Conservation (phyloP, 495 filamentous ascomycete genomes). For the Neurospora sp. region DNA sequence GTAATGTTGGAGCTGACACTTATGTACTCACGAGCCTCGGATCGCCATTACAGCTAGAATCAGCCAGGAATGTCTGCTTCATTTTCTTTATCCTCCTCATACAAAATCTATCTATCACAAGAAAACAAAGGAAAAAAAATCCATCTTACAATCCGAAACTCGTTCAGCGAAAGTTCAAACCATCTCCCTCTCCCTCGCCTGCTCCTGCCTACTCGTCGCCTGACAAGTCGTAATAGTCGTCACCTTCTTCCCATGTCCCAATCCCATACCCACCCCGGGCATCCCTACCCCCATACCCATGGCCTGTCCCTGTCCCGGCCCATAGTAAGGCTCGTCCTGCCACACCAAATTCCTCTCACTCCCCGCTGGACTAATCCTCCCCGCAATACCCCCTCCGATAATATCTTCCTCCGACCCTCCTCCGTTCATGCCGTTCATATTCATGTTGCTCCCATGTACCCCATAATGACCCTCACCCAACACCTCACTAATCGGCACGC, state of each 20-base stretch:
- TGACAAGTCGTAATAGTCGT: background rate
- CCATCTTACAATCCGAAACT: no score
- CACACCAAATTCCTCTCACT: slow-evolving; percentile 13
- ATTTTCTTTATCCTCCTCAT: no score
- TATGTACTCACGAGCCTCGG: no score
- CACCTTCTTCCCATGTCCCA: background rate
- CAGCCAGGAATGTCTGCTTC: no score
- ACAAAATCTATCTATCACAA: no score
- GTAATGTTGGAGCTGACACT: no score
- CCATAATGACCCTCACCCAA: background rate
- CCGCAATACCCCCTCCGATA: background rate
- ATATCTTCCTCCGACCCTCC: background rate
- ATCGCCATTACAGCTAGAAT: no score
- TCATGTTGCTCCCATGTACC: background rate
- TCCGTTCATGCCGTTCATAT: background rate
- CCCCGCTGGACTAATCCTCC: slow-evolving; percentile 7
- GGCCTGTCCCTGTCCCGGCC: no score
- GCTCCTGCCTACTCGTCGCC: background rate
- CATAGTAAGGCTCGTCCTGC: background rate
- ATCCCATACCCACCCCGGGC: background rate
- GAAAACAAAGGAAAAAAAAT: background rate
- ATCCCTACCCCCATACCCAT: no score
- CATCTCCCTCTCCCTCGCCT: background rate
- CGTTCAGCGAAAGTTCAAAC: background rate
- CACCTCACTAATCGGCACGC: slow-evolving; percentile 2